Evolutionary conservation across 345 rosid species (phyloP).

Genomic region (Eutrema japonicum): DNA sequence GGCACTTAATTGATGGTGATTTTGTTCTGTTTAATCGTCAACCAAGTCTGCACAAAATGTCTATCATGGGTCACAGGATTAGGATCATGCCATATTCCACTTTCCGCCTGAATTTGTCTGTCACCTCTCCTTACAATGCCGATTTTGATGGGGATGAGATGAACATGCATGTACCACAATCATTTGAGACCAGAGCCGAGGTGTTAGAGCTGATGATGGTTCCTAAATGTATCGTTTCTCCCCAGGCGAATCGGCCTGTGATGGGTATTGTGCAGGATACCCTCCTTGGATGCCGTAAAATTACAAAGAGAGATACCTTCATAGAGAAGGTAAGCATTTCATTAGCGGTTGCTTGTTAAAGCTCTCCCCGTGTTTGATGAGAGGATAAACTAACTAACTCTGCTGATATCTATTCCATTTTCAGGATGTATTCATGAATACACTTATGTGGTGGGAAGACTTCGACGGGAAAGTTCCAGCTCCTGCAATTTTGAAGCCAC

Average conservation of each 20-base stretch:
- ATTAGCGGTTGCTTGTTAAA: not conserved
- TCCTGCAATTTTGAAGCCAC: conserved; percentile 90
- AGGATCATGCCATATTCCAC: conserved; percentile 98
- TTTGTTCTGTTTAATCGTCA: conserved; percentile 94
- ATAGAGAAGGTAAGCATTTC: conserved; percentile 78
- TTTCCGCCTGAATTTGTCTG: conserved; percentile 88
- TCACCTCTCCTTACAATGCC: conserved; percentile 98
- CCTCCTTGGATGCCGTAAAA: conserved; percentile 94
- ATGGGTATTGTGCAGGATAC: conserved; percentile 99
- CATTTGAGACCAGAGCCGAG: conserved; percentile 96
- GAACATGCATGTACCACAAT: conserved; percentile 99
- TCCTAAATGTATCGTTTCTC: conserved; percentile 96
- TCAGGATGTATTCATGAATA: conserved; percentile 98
- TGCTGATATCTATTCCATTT: conserved; percentile 19
- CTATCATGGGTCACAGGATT: conserved; percentile 97
- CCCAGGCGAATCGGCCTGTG: conserved; percentile 96
- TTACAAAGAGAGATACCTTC: conserved; percentile 97
- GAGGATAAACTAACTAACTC: conserved; percentile 3
- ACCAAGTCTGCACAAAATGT: conserved; percentile 99
- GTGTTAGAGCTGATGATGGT: conserved; percentile 99
- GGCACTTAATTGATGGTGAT: conserved; percentile 93
- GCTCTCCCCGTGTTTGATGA: conserved; percentile 13
- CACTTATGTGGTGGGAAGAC: conserved; percentile 99
- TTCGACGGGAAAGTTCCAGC: conserved; percentile 98
- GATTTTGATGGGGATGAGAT: conserved; percentile 99